Base-by-base conservation (phyloP, 371 early-diverging fungal species). In the Mucor lusitanicus region DNA sequence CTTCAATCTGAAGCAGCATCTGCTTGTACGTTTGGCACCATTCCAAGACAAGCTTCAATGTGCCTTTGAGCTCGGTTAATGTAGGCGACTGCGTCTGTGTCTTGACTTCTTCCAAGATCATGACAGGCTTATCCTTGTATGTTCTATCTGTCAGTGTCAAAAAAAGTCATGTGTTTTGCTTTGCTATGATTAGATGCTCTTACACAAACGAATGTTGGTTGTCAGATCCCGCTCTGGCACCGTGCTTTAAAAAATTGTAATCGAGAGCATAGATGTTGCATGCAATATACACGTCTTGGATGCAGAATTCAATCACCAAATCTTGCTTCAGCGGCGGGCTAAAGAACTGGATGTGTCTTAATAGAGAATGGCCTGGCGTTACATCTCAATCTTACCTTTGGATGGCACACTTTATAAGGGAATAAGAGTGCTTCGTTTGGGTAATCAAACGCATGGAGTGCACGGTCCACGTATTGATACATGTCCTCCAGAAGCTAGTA, bases 341-440 rank as follows among this genome's bases (percentile, higher is more conserved):
- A 59, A 82, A 82, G 57, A 64, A 74, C 78, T 81, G 17, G 30
- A 15, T 17, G n/a, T 11, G 23, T 8, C 12, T 50, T 19, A 23
- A 23, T 50, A 25, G 6, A 23, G 11, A 3, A 19, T 37, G 8
- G 25, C 23, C 25, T 19, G n/a, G 23, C 8, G 3, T 12, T 9
- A 9, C 8, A 12, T 11, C 17, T 6, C 28, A 28, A 39, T 53
- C 6, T 69, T 75, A 81, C 81, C 66, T 79, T 82, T 25, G 82
- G 78, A 55, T 82, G 83, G 37, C 83, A 82, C n/a, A 82, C 80
- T 69, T 80, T 80, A 53, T 78, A 79, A 3, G 83, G 83, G 50
- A 82, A 82, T 15, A 78, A 66, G 19, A 74, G 62, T 1, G 83
- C 70, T 60, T 76, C 78, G 25, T 64, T 75, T 1, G 80, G 82